Percentiles rank a stretch among this genome's conserved stretches.
phyloP scores from a whole-genome alignment of 257 asterid species.

The Solanum clarkiae region DNA sequence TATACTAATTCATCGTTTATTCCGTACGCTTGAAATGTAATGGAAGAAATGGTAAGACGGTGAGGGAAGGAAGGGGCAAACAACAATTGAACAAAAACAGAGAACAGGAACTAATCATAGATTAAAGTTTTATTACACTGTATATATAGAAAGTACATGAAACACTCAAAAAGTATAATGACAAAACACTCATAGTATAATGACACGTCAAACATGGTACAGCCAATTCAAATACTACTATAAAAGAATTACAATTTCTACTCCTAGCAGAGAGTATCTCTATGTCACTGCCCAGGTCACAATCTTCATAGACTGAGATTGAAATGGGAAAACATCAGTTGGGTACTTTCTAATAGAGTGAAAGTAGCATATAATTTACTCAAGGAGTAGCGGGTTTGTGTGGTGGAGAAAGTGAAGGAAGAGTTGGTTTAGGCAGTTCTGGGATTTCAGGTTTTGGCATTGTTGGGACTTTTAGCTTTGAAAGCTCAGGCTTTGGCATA shows the following conservation, averaged over 20 bases:
- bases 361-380: background rate
- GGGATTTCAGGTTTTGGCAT: background rate
- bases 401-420: background rate
- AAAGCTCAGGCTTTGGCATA: background rate
- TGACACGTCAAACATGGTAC: background rate
- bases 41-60: background rate
- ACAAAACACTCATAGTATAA: background rate
- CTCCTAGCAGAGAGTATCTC: background rate
- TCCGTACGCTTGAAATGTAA: background rate
- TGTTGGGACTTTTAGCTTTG: conserved; percentile 1
- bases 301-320: background rate
- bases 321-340: background rate
- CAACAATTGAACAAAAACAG: background rate
- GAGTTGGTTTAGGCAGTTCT: background rate
- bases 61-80: background rate
- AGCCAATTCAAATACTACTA: background rate
- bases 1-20: background rate
- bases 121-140: background rate
- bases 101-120: background rate
- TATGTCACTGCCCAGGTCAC: background rate
- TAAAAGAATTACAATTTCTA: background rate
- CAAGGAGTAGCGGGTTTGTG: background rate
- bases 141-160: background rate
- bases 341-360: background rate
- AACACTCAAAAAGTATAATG: background rate